phyloP scores from a whole-genome alignment of 352 stramenopile genomes.

The Poterioochromonas sp. region DNA sequence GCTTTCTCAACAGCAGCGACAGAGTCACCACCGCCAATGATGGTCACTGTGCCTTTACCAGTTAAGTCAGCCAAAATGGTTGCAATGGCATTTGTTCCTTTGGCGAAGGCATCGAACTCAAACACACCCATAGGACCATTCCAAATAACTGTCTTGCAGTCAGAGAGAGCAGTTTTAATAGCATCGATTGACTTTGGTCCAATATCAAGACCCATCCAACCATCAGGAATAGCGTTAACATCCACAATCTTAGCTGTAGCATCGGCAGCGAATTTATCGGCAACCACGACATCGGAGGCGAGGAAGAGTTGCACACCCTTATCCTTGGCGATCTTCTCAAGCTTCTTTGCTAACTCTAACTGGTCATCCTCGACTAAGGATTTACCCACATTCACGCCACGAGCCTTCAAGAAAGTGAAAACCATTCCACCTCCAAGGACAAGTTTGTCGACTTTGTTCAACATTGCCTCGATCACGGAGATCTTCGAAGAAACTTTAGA shows the following conservation, averaged over 20 bases:
- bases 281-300: conserved; percentile 81
- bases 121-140: conserved; percentile 95
- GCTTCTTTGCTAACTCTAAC: conserved; percentile 80
- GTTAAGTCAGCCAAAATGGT: conserved; percentile 78
- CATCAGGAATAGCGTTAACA: conserved; percentile 75
- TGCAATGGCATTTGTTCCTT: conserved; percentile 73
- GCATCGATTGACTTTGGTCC: conserved; percentile 56
- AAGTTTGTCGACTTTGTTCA: conserved; percentile 90
- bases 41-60: conserved; percentile 61
- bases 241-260: conserved; percentile 54
- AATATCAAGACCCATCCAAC: conserved; percentile 89
- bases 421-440: conserved; percentile 91
- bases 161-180: conserved; percentile 68
- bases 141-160: conserved; percentile 81
- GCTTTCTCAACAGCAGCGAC: conserved; percentile 86
- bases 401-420: conserved; percentile 94
- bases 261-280: conserved; percentile 61
- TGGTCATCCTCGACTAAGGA: conserved; percentile 88
- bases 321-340: conserved; percentile 71
- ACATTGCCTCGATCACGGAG: conserved; percentile 84
- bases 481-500: conserved; percentile 93
- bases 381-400: conserved; percentile 83
- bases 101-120: conserved; percentile 88
- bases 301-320: conserved; percentile 76
- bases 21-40: conserved; percentile 87